Base-by-base conservation (phyloP, 495 filamentous ascomycete genomes). In the Talaromyces borbonicus region DNA sequence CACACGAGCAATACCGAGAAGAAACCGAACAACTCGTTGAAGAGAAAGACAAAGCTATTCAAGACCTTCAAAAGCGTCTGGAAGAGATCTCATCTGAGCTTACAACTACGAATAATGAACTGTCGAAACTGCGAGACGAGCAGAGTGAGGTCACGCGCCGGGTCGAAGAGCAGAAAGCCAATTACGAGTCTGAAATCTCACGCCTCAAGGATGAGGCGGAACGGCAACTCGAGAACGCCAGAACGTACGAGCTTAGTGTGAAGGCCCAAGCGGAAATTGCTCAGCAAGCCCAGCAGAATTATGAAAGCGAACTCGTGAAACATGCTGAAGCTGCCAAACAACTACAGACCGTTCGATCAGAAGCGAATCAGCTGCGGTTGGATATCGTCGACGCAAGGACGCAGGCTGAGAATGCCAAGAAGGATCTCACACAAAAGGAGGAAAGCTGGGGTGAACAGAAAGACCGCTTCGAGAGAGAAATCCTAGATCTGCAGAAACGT, bases 221-320 rank as follows among this genome's bases (percentile, higher is more conserved):
- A 53, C 75, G 86, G 41, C 81, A 88, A 55, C 72, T 76, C 41
- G 81, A 81, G 15, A 75, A 85, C 19, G 79, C 83, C n/a, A 72
- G 80, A 44, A 85, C 82, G 61, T 84, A 92, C 57, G 85, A 90
- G 62, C 84, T 90, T 45, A 90, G 97, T 54, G 69, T 97, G 15
- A 87, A 90, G 43, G 84, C 85, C 1, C 93, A 99, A 63, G 89
- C 90, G 18, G 81, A 88, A 19, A 99, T 99, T 57, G 85, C 93
- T 3, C 78, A 86, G 44, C 85, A 85, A 56, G 89, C 92, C 5
- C 93, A 97, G 59, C 82, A 93, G 52, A 88, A 90, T 49, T 99
- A 99, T 54, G 93, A 99, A 59, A 78, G 75, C 42, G 93, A 97
- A 54, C 73, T 97, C 1, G 78, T 95, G 54, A 94, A 90, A 61